Evolutionary conservation across 257 asterid genomes (phyloP), one percentile per base, ranked within the genome.

Genomic region (Ajuga chamaepitys): DNA sequence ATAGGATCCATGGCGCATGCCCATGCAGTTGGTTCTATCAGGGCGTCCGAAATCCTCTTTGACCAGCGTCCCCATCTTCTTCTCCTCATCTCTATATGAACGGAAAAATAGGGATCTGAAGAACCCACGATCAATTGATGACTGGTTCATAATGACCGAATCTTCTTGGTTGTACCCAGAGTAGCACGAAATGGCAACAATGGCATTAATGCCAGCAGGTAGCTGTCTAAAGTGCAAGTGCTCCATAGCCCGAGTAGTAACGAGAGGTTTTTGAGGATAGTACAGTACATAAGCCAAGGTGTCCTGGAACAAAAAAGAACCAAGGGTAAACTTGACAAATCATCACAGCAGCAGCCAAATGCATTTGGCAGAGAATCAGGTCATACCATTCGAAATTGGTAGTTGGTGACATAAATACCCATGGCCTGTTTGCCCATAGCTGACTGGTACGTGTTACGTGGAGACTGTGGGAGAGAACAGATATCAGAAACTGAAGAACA

Each of bases 391-490:
- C 97, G 88, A 59, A 93, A 89, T 64, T 93, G 99, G 82, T 87
- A 93, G 79, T 93, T 93, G 76, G 99, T 93, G 67, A 86, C 99
- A 61, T 89, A 93, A 30, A 93, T 93, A 45, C 97, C 99, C 97
- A 89, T 87, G 56, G 99, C 97, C 77, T 93, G 99, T 75, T 93
- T 93, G 55, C 99, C 99, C 99, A 93, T 93, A 62, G 99, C 99
- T 16, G 99, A 93, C 76, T 93, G 99, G 75, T 93, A 93, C 2
- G 99, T 89, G 77, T 93, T 93, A 89, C 97, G 97, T 52, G 99
- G 99, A 62, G 99, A 93, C 99, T 93, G 91, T 2, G 51, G 62
- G 45, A 70, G 58, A 68, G 17, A 60, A 44, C 52, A 66, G 51
- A 32, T 63, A 53, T 70, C 65, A 75, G 73, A 34, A 47, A 75